These are phyloP conservation scores for Fusarium sp. DNA, from an alignment of 2,329 filamentous ascomycete species.

Conservation along the genomic window DNA sequence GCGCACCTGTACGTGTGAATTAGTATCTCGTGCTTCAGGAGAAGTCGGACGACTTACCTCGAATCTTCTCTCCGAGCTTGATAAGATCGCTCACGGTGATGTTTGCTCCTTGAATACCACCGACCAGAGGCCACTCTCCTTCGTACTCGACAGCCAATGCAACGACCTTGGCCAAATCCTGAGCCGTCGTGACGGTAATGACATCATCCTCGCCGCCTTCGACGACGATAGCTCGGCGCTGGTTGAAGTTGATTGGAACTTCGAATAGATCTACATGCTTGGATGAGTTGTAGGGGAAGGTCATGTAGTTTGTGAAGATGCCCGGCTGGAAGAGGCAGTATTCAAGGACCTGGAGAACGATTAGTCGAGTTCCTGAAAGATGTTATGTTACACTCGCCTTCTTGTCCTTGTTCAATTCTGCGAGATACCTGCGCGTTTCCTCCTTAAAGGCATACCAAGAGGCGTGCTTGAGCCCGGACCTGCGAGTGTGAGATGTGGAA, in stretches of 20 bases:
- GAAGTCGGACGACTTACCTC: constrained; percentile 14
- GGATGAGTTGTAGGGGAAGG: constrained; percentile 59
- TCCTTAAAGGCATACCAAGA: constrained; percentile 54
- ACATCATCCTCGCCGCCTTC: constrained; percentile 56
- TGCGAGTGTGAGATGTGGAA: neutral
- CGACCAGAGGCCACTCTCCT: constrained; percentile 55
- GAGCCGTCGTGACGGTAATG: constrained; percentile 58
- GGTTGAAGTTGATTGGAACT: constrained; percentile 53
- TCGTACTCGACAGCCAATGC: constrained; percentile 57
- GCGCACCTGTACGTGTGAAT: constrained; percentile 22
- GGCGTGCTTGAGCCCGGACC: constrained; percentile 21
- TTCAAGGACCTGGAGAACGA: constrained; percentile 59
- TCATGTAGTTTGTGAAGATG: constrained; percentile 67
- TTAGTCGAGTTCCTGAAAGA: neutral
- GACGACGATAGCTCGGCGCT: constrained; percentile 55
- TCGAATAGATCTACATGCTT: constrained; percentile 57
- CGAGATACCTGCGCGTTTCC: constrained; percentile 61
- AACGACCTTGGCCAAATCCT: constrained; percentile 57
- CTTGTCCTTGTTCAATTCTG: constrained; percentile 61
- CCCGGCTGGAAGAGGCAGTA: constrained; percentile 69
- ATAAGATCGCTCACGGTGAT: constrained; percentile 53
- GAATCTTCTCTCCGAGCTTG: constrained; percentile 54
- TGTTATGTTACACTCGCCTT: constrained; percentile 44
- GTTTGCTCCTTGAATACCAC: constrained; percentile 56
- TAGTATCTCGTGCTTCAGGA: neutral